Evolutionary conservation across 177 flowering plant species (phyloP).

Genomic region (Vitis hybrid): DNA sequence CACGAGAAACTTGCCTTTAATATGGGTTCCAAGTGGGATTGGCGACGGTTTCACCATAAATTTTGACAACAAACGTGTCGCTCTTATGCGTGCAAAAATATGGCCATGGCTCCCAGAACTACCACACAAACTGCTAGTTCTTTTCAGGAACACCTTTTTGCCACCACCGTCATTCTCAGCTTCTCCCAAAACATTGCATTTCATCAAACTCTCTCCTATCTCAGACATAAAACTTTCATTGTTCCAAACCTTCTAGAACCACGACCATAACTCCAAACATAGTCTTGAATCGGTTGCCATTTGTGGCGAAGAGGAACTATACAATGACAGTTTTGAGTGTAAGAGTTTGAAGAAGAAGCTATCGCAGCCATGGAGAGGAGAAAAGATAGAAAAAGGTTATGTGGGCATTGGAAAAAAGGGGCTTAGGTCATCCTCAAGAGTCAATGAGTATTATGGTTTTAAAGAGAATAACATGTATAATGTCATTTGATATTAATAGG

Average conservation of each 20-base stretch:
- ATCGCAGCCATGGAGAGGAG: no score
- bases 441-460: no score
- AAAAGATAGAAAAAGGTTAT: no score
- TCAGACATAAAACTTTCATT: neutral
- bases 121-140: constrained; percentile 63
- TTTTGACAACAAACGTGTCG: constrained; percentile 72
- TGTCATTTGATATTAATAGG: no score
- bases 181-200: constrained; percentile 15
- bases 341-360: no score
- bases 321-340: neutral
- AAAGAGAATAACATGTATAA: no score
- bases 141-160: constrained; percentile 18
- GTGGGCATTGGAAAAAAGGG: no score
- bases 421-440: no score
- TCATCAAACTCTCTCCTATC: neutral
- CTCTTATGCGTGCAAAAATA: constrained; percentile 78
- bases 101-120: constrained; percentile 87
- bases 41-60: constrained; percentile 70
- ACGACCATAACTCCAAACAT: no score
- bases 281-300: no score
- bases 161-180: constrained; percentile 1
- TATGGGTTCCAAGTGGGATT: constrained; percentile 57
- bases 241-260: no score
- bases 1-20: constrained; percentile 46
- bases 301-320: no score